phyloP scores from a whole-genome alignment of 2,329 filamentous ascomycete species.

The Thelonectria blattea region DNA sequence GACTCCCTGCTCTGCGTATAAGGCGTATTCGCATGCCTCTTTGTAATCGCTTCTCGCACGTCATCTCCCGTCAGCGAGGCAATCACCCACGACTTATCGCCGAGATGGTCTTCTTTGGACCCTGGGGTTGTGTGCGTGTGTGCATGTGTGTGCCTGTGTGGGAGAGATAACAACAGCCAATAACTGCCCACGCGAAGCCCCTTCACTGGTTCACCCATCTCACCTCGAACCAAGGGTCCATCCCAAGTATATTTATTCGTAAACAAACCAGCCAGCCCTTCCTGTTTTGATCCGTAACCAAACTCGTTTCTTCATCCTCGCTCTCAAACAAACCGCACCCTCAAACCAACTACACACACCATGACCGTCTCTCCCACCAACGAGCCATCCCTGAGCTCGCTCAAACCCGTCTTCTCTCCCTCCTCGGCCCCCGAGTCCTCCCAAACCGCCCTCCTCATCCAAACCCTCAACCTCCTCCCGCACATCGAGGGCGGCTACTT shows the following conservation, averaged over 20 bases:
- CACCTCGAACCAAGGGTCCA: not conserved
- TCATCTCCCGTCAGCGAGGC: not conserved
- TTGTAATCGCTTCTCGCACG: not conserved
- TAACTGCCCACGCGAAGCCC: not conserved
- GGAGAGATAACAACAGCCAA: not conserved
- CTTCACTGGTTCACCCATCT: not conserved
- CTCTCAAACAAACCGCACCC: conserved; percentile 4
- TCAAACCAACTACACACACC: not conserved
- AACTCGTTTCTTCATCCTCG: not conserved
- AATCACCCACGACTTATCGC: not conserved
- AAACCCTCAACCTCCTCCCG: conserved; percentile 53
- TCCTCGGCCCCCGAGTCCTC: conserved; percentile 28
- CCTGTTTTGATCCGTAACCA: not conserved
- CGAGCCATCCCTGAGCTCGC: conserved; percentile 28
- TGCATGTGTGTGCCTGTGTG: not conserved
- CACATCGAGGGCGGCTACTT: conserved; percentile 72
- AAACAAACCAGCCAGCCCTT: not conserved
- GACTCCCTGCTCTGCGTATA: not conserved
- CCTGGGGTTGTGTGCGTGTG: not conserved
- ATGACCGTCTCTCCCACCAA: conserved; percentile 22
- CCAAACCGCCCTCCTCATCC: conserved; percentile 36
- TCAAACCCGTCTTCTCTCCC: conserved; percentile 43
- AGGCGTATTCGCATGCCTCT: not conserved
- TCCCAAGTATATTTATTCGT: too few species aligned
- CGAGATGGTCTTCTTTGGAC: too few species aligned